phyloP scores from a whole-genome alignment of 139 green algal genomes.

The Dunaliella primolecta region DNA sequence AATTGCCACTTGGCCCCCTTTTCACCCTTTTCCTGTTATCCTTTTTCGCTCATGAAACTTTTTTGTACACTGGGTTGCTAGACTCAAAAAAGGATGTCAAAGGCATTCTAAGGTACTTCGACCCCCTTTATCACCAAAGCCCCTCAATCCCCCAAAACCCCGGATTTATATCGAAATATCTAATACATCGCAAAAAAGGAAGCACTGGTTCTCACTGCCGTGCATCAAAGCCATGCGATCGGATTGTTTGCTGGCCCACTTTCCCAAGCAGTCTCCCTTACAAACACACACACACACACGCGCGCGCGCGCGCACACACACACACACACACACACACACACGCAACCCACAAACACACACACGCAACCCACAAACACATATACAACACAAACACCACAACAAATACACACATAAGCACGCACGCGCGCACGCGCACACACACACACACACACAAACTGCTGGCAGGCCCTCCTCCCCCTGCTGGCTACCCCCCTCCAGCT shows the following conservation, averaged over 20 bases:
- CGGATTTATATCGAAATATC: no score
- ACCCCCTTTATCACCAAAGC: no score
- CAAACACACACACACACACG: not conserved
- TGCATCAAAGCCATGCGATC: no score
- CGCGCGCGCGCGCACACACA: not conserved
- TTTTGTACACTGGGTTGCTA: no score
- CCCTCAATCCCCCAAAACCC: no score
- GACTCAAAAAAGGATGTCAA: no score
- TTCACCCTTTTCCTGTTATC: no score
- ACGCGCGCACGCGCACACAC: not conserved
- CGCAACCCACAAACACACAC: not conserved
- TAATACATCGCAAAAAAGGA: no score
- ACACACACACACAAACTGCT: not conserved
- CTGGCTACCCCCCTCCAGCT: not conserved
- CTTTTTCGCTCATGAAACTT: no score
- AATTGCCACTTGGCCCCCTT: no score
- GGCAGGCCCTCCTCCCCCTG: not conserved
- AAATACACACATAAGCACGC: not conserved
- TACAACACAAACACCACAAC: not conserved
- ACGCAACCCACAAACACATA: not conserved
- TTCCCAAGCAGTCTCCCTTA: not conserved
- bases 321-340: not conserved
- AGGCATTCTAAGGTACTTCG: no score
- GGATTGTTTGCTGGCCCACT: not conserved
- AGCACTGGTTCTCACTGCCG: no score